phyloP scores from a whole-genome alignment of 768 basidiomycete genomes.

The Flagelloscypha sp. region DNA sequence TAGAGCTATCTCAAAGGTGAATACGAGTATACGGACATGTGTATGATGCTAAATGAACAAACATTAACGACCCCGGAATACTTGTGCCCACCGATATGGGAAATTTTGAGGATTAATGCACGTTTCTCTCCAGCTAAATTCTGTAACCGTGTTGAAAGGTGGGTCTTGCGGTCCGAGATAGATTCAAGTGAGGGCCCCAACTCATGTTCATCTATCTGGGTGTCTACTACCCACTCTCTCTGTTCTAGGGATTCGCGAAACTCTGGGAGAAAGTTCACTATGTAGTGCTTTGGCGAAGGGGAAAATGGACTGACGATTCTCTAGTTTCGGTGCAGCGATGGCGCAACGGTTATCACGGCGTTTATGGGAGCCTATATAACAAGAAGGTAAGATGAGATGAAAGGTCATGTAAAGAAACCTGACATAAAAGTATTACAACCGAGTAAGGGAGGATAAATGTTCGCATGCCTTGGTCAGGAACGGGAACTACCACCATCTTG shows the following conservation, averaged over 20 bases:
- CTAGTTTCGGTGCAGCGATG: constrained; percentile 51
- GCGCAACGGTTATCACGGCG: constrained; percentile 59
- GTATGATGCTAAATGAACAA: too few species aligned
- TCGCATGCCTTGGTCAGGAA: too few species aligned
- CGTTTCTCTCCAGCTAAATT: too few species aligned
- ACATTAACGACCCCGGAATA: constrained; percentile 62
- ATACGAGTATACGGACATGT: not conserved
- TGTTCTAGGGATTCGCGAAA: constrained; percentile 55
- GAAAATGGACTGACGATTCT: constrained; percentile 28
- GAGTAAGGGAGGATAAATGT: constrained; percentile 50
- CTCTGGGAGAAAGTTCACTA: too few species aligned
- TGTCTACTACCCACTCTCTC: constrained; percentile 70
- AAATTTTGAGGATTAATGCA: constrained; percentile 53
- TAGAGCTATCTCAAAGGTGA: constrained; percentile 35
- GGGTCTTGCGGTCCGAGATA: too few species aligned
- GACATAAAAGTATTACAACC: constrained; percentile 56
- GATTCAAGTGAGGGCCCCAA: too few species aligned
- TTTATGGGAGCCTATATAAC: constrained; percentile 52
- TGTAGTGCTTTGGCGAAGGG: constrained; percentile 14
- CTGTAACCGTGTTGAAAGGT: too few species aligned
- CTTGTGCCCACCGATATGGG: constrained; percentile 64
- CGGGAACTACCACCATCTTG: constrained; percentile 25
- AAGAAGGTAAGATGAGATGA: not conserved
- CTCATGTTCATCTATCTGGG: constrained; percentile 65
- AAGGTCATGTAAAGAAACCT: constrained; percentile 12